phyloP scores from a whole-genome alignment of 495 filamentous ascomycete species.

The Neurospora sp. region DNA sequence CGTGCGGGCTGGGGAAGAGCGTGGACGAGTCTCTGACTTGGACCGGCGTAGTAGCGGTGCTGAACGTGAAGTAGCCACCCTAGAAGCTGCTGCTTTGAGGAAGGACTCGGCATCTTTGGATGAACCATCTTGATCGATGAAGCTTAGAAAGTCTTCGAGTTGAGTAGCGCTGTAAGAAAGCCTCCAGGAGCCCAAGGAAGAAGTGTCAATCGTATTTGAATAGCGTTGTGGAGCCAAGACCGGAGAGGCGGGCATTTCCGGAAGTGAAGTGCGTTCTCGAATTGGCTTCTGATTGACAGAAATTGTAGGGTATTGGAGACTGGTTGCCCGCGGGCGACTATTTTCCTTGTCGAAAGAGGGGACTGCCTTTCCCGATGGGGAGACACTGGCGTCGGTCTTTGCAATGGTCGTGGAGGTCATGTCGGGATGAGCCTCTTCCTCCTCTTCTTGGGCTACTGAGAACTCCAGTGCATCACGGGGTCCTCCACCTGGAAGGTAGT shows the following conservation, averaged over 20 bases:
- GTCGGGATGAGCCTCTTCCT: background rate
- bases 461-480: slow-evolving; percentile 34
- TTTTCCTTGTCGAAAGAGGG: slow-evolving; percentile 7
- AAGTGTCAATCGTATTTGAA: slow-evolving; percentile 18
- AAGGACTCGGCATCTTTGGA: slow-evolving; percentile 3
- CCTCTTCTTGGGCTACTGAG: slow-evolving; percentile 15
- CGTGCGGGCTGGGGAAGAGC: slow-evolving; percentile 10
- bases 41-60: slow-evolving; percentile 1
- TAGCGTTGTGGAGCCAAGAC: slow-evolving; percentile 20
- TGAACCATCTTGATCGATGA: slow-evolving; percentile 2
- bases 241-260: slow-evolving; percentile 20
- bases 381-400: background rate
- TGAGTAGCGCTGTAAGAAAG: slow-evolving; percentile 29
- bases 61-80: background rate
- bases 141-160: slow-evolving; percentile 15
- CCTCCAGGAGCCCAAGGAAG: slow-evolving; percentile 29
- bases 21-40: slow-evolving; percentile 7
- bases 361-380: background rate
- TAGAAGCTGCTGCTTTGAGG: background rate
- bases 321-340: slow-evolving; percentile 13
- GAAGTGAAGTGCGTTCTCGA: slow-evolving; percentile 13
- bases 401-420: background rate
- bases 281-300: slow-evolving; percentile 1
- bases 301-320: slow-evolving; percentile 6
- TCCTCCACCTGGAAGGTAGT: slow-evolving; percentile 21